Evolutionary conservation across 1,139 yeast genomes (phyloP), one percentile per base, ranked within the genome.

Genomic region (Yamadazyma mexicana): DNA sequence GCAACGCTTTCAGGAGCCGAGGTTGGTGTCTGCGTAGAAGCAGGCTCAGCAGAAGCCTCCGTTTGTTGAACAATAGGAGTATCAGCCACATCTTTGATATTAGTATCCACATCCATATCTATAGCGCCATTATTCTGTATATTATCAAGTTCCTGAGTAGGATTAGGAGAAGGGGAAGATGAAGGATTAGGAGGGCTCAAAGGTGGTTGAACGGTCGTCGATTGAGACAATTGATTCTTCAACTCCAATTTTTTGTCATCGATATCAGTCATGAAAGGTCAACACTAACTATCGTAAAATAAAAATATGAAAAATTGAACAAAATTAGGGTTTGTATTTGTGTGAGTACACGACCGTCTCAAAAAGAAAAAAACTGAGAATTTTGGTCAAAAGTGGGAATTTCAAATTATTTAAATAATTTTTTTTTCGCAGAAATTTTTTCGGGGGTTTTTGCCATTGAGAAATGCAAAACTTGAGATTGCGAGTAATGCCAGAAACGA

Each of bases 321-420:
- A n/a, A n/a, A n/a, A n/a, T n/a, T n/a, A 20, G 8, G 22, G 35
- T 34, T 30, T 36, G 40, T n/a, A 23, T 34, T 33, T 26, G 12
- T 26, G 33, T 9, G 16, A 9, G 33, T 30, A 18, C 33, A 30
- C 40, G 34, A 29, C 32, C n/a, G 30, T 14, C 31, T 31, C 34
- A 24, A 33, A 34, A 33, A 30, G 29, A 36, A 30, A 26, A 40
- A 12, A 26, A 32, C 26, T 32, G 27, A 10, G 17, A 29, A 11
- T 22, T 29, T 29, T 20, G 14, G 16, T 24, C 17, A 39, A 40
- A 43, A 35, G 42, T 36, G 44, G 46, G 46, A 44, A 46, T 42
- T 38, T 39, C 44, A 39, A 37, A 41, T 43, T 44, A 47, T 45
- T 47, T 47, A 47, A 47, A 47, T 47, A 47, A 40, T 47, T 47